A percentile compares a stretch with the other conserved stretches of the same genome.
phyloP scores from a whole-genome alignment of 441 rosid species.

The Isatis lusitanica region DNA sequence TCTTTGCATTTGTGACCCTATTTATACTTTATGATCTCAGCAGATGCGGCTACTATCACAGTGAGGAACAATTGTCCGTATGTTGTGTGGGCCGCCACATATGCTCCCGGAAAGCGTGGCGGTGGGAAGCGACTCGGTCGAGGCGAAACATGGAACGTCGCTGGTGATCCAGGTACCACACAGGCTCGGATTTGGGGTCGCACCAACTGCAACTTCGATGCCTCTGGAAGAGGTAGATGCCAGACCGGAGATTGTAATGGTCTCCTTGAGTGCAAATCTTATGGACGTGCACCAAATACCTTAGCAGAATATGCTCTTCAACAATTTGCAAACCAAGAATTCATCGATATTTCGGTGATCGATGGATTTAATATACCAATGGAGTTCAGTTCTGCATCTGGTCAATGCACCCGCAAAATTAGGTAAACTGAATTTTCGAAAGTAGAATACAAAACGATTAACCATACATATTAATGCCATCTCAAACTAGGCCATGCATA shows the following conservation, averaged over 20 bases:
- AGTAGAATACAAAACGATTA: not conserved
- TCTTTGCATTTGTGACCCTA: not conserved
- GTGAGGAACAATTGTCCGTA: constrained; percentile 45
- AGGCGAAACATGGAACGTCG: constrained; percentile 46
- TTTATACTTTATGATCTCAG: not conserved
- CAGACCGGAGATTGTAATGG: constrained; percentile 57
- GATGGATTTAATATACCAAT: constrained; percentile 71
- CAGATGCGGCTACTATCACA: constrained; percentile 44
- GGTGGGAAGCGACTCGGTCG: constrained; percentile 49
- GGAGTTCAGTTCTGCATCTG: constrained; percentile 42
- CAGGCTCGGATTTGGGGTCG: constrained; percentile 57
- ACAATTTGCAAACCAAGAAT: constrained; percentile 42
- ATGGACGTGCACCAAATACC: constrained; percentile 54
- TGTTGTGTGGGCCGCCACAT: constrained; percentile 49
- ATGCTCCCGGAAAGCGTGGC: constrained; percentile 48
- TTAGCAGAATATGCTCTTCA: constrained; percentile 50
- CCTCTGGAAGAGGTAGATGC: constrained; percentile 45
- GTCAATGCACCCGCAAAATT: constrained; percentile 31
- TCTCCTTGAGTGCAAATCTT: constrained; percentile 45
- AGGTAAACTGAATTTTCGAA: not conserved
- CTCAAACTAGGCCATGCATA: not conserved
- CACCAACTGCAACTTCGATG: constrained; percentile 51
- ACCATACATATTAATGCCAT: not conserved
- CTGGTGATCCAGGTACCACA: constrained; percentile 32
- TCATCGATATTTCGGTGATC: constrained; percentile 51